phyloP scores from a whole-genome alignment of 2,329 filamentous ascomycete genomes.

The Elsinoe fawcettii region DNA sequence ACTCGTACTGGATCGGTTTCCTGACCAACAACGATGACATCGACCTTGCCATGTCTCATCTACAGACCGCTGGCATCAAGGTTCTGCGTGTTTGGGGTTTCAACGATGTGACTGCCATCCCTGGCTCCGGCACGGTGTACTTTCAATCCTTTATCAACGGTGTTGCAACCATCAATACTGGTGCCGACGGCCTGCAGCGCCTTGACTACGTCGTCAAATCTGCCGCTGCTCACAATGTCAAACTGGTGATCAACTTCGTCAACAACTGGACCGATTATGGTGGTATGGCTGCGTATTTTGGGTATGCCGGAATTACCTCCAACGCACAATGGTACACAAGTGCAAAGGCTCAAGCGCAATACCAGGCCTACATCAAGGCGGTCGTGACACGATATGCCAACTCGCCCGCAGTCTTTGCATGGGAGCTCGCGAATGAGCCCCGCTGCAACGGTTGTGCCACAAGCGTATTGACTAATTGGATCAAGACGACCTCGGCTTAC shows the following conservation, averaged over 20 bases:
- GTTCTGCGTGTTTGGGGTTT: conserved; percentile 57
- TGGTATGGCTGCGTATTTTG: conserved; percentile 53
- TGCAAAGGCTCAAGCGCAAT: conserved; percentile 41
- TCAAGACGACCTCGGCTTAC: conserved; percentile 48
- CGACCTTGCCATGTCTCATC: conserved; percentile 34
- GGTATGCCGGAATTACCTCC: conserved; percentile 45
- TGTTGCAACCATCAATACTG: conserved; percentile 55
- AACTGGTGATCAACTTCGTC: conserved; percentile 58
- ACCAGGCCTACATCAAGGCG: conserved; percentile 53
- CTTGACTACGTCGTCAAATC: conserved; percentile 57
- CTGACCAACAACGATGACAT: conserved; percentile 48
- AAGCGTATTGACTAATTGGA: conserved; percentile 54
- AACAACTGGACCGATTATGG: conserved; percentile 66
- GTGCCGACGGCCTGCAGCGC: conserved; percentile 53
- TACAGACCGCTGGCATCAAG: conserved; percentile 38
- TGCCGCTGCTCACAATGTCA: conserved; percentile 53
- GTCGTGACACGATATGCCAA: conserved; percentile 53
- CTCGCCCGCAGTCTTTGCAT: conserved; percentile 55
- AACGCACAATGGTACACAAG: conserved; percentile 53
- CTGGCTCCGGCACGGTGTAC: conserved; percentile 40
- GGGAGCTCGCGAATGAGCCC: conserved; percentile 62
- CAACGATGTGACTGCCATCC: conserved; percentile 47
- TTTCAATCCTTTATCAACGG: conserved; percentile 37
- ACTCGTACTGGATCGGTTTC: conserved; percentile 51
- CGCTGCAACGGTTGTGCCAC: conserved; percentile 54